A percentile compares a stretch with the other conserved stretches of the same genome.
Evolutionary conservation across 2,329 filamentous ascomycete species (phyloP).

Genomic region (Calycina herbarum): DNA sequence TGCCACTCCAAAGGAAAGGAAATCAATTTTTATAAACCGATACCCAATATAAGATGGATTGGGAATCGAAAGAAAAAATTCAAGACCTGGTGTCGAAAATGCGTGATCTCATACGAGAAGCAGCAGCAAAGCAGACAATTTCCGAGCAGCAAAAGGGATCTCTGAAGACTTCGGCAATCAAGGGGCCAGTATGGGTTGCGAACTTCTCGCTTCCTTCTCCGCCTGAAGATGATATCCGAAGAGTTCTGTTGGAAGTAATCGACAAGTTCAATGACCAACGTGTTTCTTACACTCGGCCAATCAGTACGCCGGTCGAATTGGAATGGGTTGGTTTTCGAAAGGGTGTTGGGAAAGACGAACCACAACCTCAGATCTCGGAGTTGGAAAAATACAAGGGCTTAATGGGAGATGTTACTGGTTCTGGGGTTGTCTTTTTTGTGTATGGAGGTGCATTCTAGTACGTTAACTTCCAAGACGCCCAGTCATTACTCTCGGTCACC

Average conservation of each 20-base stretch:
- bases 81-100: neutral
- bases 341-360: neutral
- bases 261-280: neutral
- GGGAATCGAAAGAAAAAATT: neutral
- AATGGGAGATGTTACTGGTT: constrained; percentile 3
- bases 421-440: constrained; percentile 5
- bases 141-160: neutral
- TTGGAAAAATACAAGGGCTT: constrained; percentile 6
- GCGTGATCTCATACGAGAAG: neutral
- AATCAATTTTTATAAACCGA: too few relatives aligned
- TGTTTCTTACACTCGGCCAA: neutral
- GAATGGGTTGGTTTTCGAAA: constrained; percentile 11
- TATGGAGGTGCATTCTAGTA: constrained; percentile 12
- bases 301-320: neutral
- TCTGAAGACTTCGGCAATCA: neutral
- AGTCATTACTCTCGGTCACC: too few relatives aligned
- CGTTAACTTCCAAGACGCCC: neutral
- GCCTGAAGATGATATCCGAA: neutral
- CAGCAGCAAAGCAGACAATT: neutral
- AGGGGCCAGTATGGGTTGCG: neutral
- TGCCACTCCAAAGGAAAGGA: too few relatives aligned
- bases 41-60: neutral
- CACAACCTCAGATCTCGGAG: neutral
- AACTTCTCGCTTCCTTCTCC: neutral
- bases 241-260: constrained; percentile 2